Percentiles rank a stretch among this genome's conserved stretches.
Conservation (phyloP, 1,284 basidiomycete species). For the Microstroma glucosiphilum region DNA sequence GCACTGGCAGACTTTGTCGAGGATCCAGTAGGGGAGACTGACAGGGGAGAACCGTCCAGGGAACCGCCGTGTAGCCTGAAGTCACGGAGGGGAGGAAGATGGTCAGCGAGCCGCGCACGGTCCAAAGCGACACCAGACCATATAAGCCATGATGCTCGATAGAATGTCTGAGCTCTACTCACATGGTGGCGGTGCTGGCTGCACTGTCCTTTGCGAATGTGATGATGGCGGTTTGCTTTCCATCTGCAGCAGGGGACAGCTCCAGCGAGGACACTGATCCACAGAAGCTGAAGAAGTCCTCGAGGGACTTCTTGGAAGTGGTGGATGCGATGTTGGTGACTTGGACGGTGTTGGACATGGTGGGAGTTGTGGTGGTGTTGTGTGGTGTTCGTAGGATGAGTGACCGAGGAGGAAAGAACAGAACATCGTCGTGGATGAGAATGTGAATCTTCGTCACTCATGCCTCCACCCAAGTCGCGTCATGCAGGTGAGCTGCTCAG, state of each 20-base stretch:
- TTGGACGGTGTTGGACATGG: constrained; percentile 5
- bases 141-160: not conserved
- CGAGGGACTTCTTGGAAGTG: not conserved
- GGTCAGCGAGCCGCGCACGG: not conserved
- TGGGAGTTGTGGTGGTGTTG: not conserved
- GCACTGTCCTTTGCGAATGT: constrained; percentile 25
- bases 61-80: constrained; percentile 30
- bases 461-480: too few relatives aligned
- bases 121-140: too few relatives aligned
- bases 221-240: constrained; percentile 23
- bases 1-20: constrained; percentile 10
- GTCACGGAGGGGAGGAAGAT: not conserved
- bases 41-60: constrained; percentile 33
- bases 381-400: too few relatives aligned
- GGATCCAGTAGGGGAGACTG: constrained; percentile 19
- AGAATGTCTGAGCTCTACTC: constrained; percentile 6
- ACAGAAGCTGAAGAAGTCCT: constrained; percentile 43
- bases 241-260: constrained; percentile 21
- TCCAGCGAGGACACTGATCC: constrained; percentile 29
- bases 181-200: constrained; percentile 36
- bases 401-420: too few relatives aligned
- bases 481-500: too few relatives aligned
- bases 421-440: too few relatives aligned
- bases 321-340: constrained; percentile 4
- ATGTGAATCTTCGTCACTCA: too few relatives aligned